Evolutionary conservation across 2,329 filamentous ascomycete genomes (phyloP).

Genomic region (Trichoderma simmonsii): DNA sequence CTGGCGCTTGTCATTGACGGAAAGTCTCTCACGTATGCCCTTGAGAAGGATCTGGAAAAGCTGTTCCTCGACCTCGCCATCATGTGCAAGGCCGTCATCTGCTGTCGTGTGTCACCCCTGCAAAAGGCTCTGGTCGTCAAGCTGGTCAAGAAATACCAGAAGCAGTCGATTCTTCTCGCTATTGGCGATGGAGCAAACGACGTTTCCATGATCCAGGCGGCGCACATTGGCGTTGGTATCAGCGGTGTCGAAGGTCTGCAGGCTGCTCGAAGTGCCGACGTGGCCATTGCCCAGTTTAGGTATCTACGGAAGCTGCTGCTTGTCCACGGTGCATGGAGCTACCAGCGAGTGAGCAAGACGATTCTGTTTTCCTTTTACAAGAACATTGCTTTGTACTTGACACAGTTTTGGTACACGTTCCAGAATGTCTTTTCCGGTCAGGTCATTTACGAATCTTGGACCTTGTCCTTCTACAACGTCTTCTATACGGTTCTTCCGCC

Average conservation of each 20-base stretch:
- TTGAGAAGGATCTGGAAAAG: conserved; percentile 93
- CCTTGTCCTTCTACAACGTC: conserved; percentile 98
- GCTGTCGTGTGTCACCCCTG: conserved; percentile 91
- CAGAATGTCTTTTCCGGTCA: conserved; percentile 97
- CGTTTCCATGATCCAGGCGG: conserved; percentile 99
- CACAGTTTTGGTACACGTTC: conserved; percentile 98
- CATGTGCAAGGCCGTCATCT: conserved; percentile 98
- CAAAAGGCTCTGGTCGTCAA: conserved; percentile 98
- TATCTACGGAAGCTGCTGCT: conserved; percentile 90
- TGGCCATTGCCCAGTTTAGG: conserved; percentile 93
- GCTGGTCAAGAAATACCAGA: conserved; percentile 87
- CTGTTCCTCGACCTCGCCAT: conserved; percentile 89
- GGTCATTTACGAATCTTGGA: conserved; percentile 99
- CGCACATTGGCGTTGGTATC: conserved; percentile 96
- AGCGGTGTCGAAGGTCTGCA: conserved; percentile 96
- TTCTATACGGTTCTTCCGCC: conserved; percentile 94
- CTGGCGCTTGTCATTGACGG: conserved; percentile 93
- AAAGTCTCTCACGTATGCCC: conserved; percentile 86
- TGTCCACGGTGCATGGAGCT: conserved; percentile 96
- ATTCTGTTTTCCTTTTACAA: conserved; percentile 99
- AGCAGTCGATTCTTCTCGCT: conserved; percentile 86
- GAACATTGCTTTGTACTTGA: conserved; percentile 98
- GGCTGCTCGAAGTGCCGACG: conserved; percentile 90
- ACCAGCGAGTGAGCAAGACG: conserved; percentile 93
- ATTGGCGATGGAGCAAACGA: conserved; percentile 98